Percentiles rank a stretch among this genome's conserved stretches.
phyloP scores from a whole-genome alignment of 305 asterid species.

The Rubia tinctorum region DNA sequence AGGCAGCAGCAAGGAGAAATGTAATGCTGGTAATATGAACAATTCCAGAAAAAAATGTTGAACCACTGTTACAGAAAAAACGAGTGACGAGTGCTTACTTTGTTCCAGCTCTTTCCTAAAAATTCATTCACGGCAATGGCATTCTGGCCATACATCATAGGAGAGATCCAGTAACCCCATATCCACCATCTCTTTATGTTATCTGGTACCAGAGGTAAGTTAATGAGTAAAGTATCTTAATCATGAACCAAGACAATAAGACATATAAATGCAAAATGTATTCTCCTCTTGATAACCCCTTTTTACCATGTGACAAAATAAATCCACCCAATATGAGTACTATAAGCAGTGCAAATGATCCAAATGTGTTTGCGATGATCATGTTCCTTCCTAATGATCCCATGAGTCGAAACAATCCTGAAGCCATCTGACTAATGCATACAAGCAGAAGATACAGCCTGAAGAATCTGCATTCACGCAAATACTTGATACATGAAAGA shows the following conservation, averaged over 20 bases:
- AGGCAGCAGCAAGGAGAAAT: neutral
- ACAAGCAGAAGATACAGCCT: constrained; percentile 24
- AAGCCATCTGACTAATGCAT: constrained; percentile 21
- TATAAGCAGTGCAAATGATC: constrained; percentile 20
- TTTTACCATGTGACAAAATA: constrained; percentile 22
- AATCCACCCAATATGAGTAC: constrained; percentile 24
- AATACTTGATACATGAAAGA: neutral
- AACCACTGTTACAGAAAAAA: neutral
- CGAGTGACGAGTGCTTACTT: constrained; percentile 13
- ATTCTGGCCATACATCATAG: constrained; percentile 32
- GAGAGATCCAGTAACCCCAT: constrained; percentile 40
- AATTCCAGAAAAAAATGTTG: neutral
- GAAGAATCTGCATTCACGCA: constrained; percentile 23
- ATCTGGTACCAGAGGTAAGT: constrained; percentile 28
- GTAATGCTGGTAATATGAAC: neutral
- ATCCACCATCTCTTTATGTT: constrained; percentile 63
- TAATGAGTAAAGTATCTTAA: neutral
- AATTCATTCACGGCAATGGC: constrained; percentile 47
- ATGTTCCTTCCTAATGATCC: constrained; percentile 27
- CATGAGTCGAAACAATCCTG: constrained; percentile 24
- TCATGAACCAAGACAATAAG: neutral
- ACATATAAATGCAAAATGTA: neutral
- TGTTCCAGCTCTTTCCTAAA: constrained; percentile 40
- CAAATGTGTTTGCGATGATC: constrained; percentile 31
- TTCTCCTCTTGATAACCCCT: neutral